Evolutionary conservation across 2,329 filamentous ascomycete genomes (phyloP).

Genomic region (Verticillium tricorpus): DNA sequence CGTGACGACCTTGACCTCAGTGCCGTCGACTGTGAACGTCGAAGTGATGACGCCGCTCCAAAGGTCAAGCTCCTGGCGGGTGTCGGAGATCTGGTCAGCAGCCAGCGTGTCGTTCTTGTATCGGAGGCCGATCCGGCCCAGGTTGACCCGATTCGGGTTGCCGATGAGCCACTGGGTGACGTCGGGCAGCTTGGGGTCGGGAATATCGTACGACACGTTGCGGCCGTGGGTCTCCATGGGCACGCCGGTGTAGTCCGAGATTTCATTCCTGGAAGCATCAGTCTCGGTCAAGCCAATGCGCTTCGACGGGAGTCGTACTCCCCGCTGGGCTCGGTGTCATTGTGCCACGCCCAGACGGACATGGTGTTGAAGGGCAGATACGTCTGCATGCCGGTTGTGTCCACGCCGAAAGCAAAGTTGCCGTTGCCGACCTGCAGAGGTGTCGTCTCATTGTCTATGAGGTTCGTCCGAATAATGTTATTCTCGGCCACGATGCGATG

Average conservation of each 20-base stretch:
- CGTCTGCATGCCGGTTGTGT: constrained; percentile 41
- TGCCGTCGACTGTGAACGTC: constrained; percentile 25
- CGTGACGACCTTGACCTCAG: constrained; percentile 27
- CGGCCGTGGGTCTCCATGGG: constrained; percentile 26
- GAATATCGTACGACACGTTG: constrained; percentile 32
- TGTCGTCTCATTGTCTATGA: constrained; percentile 32
- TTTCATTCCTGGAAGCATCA: constrained; percentile 15
- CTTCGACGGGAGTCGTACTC: constrained; percentile 18
- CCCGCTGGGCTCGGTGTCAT: constrained; percentile 29
- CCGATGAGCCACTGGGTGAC: constrained; percentile 48
- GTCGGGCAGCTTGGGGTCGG: constrained; percentile 27
- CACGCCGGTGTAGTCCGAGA: constrained; percentile 27
- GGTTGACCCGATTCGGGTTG: constrained; percentile 40
- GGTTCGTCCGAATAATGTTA: constrained; percentile 16
- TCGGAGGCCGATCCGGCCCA: constrained; percentile 35
- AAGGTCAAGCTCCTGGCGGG: constrained; percentile 28
- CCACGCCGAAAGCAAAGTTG: constrained; percentile 43
- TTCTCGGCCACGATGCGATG: constrained; percentile 16
- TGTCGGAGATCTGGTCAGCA: constrained; percentile 21
- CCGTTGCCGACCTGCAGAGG: constrained; percentile 48
- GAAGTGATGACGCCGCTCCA: constrained; percentile 35
- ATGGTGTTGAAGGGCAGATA: constrained; percentile 40
- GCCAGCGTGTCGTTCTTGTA: constrained; percentile 26
- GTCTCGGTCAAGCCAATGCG: background rate
- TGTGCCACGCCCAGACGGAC: constrained; percentile 46